Base-by-base conservation (phyloP, 208 protist species). In the Crithidia brevicula region DNA sequence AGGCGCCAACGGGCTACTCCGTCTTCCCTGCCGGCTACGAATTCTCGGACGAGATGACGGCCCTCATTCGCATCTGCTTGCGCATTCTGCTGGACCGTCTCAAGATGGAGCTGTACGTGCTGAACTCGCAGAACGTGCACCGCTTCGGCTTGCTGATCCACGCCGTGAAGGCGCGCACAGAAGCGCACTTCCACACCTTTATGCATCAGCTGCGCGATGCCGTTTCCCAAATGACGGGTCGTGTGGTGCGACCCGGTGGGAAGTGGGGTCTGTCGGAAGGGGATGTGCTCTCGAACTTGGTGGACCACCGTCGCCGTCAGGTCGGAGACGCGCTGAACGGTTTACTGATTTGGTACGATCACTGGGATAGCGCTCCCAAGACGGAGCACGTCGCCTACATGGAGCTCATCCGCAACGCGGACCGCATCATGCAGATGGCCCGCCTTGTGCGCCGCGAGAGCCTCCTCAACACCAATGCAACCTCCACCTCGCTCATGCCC, bases 281-380 rank as follows among this genome's bases (percentile, higher is more conserved):
- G 10, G 87, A 93, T 63, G 72, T 93, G 13, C 67, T 88, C 40
- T 78, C 81, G 5, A 61, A 76, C 51, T 77, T 93, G 42, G 67
- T 88, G 13, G 82, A 86, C 49, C 83, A 90, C 74, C 74, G 80
- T 58, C 87, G 87, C 28, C 81, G 84, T 6, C 83, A 79, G 50
- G 79, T 82, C 9, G 72, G 81, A 22, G 74, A 83, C 38, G 81
- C 87, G 22, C 67, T 93, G 15, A 72, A 77, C 53, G 84, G 87
- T 10, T 53, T 93, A n/a, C 81, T 93, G 13, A 82, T 93, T 59
- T 93, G 87, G 87, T 93, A 93, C 63, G 87, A 93, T 53, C 83
- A 89, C 77, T 93, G 87, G 87, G 84, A 90, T 68, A 67, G 85
- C 33, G 74, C 84, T 9, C 77, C 83, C 15, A 93, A 90, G 79